Evolutionary conservation across 768 basidiomycete genomes (phyloP).

Genomic region (Podaxis sp.): DNA sequence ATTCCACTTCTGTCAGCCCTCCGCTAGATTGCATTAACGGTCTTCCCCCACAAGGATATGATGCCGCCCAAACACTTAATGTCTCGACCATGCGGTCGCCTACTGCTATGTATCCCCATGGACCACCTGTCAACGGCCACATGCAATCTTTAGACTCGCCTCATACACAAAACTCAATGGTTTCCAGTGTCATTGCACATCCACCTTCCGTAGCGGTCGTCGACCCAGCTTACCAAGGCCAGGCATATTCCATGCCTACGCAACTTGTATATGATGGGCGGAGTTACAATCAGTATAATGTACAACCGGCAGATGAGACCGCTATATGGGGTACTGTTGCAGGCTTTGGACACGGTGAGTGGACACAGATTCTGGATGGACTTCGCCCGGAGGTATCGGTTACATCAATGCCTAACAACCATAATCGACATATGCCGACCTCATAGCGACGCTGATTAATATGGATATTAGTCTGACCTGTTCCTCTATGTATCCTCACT

Average conservation of each 20-base stretch:
- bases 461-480: slow-evolving; percentile 2
- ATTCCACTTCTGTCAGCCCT: slow-evolving; percentile 56
- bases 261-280: slow-evolving; percentile 32
- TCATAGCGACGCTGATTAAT: slow-evolving; percentile 22
- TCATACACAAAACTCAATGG: slow-evolving; percentile 15
- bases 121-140: slow-evolving; percentile 16
- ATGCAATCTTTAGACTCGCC: slow-evolving; percentile 22
- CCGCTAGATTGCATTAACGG: slow-evolving; percentile 34
- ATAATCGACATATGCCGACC: slow-evolving; percentile 29
- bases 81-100: slow-evolving; percentile 26
- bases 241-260: slow-evolving; percentile 11
- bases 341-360: slow-evolving; percentile 74
- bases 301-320: slow-evolving; percentile 55
- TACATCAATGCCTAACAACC: slow-evolving; percentile 12
- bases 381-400: slow-evolving; percentile 43
- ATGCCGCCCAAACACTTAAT: slow-evolving; percentile 23
- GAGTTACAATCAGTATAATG: slow-evolving; percentile 37
- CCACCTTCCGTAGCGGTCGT: slow-evolving; percentile 17
- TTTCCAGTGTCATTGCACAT: slow-evolving; percentile 19
- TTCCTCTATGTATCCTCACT: slow-evolving; percentile 11
- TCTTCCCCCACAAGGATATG: slow-evolving; percentile 35
- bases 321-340: slow-evolving; percentile 73
- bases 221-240: slow-evolving; percentile 15
- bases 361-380: slow-evolving; percentile 60
- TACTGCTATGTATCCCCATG: slow-evolving; percentile 15